Percentiles rank a stretch among this genome's conserved stretches.
phyloP scores from a whole-genome alignment of 331 rosid genomes.

The Saraca asoca region DNA sequence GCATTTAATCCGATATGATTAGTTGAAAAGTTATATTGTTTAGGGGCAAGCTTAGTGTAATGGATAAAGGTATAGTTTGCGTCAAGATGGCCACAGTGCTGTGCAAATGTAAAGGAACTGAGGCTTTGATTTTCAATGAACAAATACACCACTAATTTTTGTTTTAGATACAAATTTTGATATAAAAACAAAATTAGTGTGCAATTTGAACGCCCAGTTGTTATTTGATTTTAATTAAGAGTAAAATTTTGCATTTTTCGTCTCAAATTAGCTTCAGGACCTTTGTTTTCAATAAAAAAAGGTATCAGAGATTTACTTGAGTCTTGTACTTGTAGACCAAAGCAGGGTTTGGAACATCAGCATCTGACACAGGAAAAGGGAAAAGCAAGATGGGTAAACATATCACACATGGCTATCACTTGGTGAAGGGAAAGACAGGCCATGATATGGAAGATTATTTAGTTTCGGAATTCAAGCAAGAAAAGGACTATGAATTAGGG shows the following conservation, averaged over 20 bases:
- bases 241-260: slow-evolving; percentile 4
- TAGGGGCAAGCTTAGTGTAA: background rate
- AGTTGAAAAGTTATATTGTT: background rate
- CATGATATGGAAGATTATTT: slow-evolving; percentile 72
- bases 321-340: slow-evolving; percentile 46
- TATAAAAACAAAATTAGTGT: slow-evolving; percentile 9
- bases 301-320: background rate
- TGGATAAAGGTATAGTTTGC: background rate
- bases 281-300: no score
- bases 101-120: slow-evolving; percentile 1
- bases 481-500: slow-evolving; percentile 53
- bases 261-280: background rate
- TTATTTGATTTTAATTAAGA: no score
- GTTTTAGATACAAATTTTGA: background rate
- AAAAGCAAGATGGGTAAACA: slow-evolving; percentile 49
- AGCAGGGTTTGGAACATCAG: slow-evolving; percentile 53
- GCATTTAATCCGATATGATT: background rate
- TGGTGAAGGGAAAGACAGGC: slow-evolving; percentile 64
- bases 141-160: background rate
- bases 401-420: slow-evolving; percentile 58
- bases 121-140: slow-evolving; percentile 1
- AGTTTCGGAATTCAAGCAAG: slow-evolving; percentile 59
- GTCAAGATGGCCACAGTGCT: slow-evolving; percentile 2
- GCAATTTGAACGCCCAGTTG: background rate
- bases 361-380: slow-evolving; percentile 56